Evolutionary conservation across 1,284 basidiomycete species (phyloP).

Genomic region (Malassezia vespertilionis): DNA sequence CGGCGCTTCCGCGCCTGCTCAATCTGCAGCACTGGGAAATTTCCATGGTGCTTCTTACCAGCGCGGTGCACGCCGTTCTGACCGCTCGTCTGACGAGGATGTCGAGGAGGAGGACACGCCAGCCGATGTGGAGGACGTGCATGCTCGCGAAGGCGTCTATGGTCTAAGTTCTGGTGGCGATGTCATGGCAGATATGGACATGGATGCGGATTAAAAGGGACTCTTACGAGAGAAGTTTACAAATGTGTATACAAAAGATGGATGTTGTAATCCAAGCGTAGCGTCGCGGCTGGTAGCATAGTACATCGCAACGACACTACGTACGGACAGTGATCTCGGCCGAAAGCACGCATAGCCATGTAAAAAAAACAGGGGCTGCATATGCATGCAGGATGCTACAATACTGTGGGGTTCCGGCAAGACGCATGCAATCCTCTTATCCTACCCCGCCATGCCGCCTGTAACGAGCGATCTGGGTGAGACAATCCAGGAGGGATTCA

Average conservation of each 20-base stretch:
- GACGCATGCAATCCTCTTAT: no score
- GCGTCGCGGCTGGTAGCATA: no score
- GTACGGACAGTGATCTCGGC: no score
- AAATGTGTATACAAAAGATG: not conserved
- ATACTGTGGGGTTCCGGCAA: not conserved
- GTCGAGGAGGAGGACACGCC: constrained; percentile 39
- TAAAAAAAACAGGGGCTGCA: no score
- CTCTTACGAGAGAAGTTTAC: no score
- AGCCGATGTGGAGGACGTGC: constrained; percentile 27
- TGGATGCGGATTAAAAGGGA: constrained; percentile 36
- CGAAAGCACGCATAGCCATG: no score
- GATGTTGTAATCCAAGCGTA: no score
- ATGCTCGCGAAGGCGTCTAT: constrained; percentile 44
- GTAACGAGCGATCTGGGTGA: constrained; percentile 36
- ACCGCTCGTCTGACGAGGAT: constrained; percentile 15
- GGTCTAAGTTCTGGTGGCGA: constrained; percentile 36
- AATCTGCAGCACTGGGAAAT: not conserved
- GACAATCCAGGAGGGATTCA: constrained; percentile 23
- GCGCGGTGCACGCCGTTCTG: not conserved
- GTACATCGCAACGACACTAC: no score
- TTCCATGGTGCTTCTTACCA: not conserved
- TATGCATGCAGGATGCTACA: no score
- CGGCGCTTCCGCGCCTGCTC: constrained; percentile 12
- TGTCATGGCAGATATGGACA: constrained; percentile 45
- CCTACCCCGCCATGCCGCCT: constrained; percentile 29